Base-by-base conservation (phyloP, 208 protist genomes). In the Leishmania martiniquensis region DNA sequence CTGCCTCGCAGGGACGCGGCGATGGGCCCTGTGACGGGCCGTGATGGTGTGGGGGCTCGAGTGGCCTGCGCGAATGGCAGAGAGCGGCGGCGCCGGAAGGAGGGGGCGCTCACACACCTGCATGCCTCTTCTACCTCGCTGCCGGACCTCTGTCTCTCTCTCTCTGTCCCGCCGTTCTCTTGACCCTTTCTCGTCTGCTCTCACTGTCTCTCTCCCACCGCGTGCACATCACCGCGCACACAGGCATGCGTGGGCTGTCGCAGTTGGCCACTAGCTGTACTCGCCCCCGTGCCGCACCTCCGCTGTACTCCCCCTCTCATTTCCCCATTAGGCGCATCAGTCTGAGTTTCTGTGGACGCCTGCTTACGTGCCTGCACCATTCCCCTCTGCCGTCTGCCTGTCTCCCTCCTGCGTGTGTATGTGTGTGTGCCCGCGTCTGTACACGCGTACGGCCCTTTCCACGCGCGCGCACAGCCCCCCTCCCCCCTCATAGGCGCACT, bases 201-300 rank as follows among this genome's bases (percentile, higher is more conserved):
- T 57, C 34, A 69, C 22, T 39, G 15, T 59, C 44, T 74, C 68
- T 76, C 13, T 52, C 57, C 45, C 67, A 17, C 32, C 22, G 13
- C 69, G 60, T 29, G 34, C 69, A 74, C 69, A 74, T 49, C 17
- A 20, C 25, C 49, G 60, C 17, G 34, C 29, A 59, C 69, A 45
- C 45, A 66, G 60, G 60, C 34, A 66, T 66, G 32, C 60, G 7
- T 34, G 34, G 60, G 34, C n/a, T 42, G 17, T 25, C 60, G 32
- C 60, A 66, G 60, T 20, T 42, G 60, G 29, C 25, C 15, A 44
- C 20, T 7, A n/a, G 32, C 12, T 66, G 7, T 12, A 17, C 9
- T 66, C 15, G n/a, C 60, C 60, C 60, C 10, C 17, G 3, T 66
- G 32, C 34, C 60, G 60, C 60, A n/a, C 4, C 34, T 22, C 59